Conservation (phyloP, 306 rosid species). For the Alnus rubra region DNA sequence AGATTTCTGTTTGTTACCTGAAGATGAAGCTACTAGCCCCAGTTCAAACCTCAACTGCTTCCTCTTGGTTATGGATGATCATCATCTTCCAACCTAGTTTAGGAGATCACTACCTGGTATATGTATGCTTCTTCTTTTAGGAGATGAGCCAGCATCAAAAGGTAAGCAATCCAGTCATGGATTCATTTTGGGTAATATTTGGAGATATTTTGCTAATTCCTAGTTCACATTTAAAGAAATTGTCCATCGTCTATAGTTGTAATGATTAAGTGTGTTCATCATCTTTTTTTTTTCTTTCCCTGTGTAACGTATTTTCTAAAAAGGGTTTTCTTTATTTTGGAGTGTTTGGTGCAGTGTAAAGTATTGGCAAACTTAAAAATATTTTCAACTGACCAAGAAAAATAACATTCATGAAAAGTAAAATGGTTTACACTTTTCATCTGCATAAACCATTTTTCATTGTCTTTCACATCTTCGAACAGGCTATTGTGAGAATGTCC, state of each 20-base stretch:
- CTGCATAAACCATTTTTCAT: too few relatives aligned
- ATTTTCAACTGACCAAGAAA: too few relatives aligned
- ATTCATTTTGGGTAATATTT: not conserved
- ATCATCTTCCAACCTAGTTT: too few relatives aligned
- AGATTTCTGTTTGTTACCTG: conserved; percentile 55
- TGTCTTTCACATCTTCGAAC: too few relatives aligned
- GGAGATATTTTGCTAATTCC: not conserved
- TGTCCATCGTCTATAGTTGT: not conserved
- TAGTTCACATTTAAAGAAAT: not conserved
- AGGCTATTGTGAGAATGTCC: too few relatives aligned
- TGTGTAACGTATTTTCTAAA: too few relatives aligned
- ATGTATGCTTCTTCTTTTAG: not conserved
- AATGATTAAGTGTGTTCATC: not conserved
- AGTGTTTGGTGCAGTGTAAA: too few relatives aligned
- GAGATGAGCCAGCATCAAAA: not conserved
- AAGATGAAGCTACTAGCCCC: conserved; percentile 12
- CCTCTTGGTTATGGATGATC: not conserved
- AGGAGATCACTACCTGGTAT: not conserved
- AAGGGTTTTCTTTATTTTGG: too few relatives aligned
- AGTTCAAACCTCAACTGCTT: not conserved
- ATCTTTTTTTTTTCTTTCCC: too few relatives aligned
- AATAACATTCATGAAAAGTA: too few relatives aligned
- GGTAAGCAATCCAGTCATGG: not conserved
- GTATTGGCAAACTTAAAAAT: too few relatives aligned
- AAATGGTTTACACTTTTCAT: too few relatives aligned